A percentile compares a stretch with the other conserved stretches of the same genome.
These are phyloP conservation scores for Infundibulicybe gibba DNA, from an alignment of 768 basidiomycete species.

Conservation along the genomic window DNA sequence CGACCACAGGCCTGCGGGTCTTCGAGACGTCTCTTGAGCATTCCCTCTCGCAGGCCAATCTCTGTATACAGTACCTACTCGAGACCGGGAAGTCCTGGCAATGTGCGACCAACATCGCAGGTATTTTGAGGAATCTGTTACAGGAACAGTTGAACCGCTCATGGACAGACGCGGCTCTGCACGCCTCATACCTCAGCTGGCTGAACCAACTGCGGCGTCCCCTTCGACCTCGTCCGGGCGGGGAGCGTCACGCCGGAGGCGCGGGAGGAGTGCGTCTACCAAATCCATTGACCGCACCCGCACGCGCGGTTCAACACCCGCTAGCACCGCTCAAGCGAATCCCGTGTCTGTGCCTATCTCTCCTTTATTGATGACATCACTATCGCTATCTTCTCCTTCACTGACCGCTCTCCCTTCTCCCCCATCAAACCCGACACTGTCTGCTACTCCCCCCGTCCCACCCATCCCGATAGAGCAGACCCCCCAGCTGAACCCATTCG, in stretches of 20 bases:
- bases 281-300: not conserved
- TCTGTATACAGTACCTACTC: constrained; percentile 46
- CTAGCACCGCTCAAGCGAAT: not conserved
- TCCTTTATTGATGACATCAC: not conserved
- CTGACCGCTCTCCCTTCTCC: not conserved
- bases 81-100: constrained; percentile 54
- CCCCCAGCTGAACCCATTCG: not conserved
- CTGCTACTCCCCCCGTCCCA: not conserved
- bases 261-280: not conserved
- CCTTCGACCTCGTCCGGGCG: not conserved
- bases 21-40: constrained; percentile 43
- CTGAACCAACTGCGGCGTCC: not conserved
- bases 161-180: constrained; percentile 26
- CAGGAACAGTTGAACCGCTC: constrained; percentile 37
- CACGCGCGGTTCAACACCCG: not conserved
- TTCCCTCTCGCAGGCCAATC: constrained; percentile 37
- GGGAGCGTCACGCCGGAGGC: not conserved
- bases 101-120: constrained; percentile 45
- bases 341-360: not conserved
- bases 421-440: not conserved
- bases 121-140: constrained; percentile 40
- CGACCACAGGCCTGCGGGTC: constrained; percentile 42
- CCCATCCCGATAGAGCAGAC: not conserved
- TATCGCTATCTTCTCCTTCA: not conserved
- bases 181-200: not conserved